Percentiles rank a stretch among this genome's conserved stretches.
These are phyloP conservation scores for Tuber calosporum DNA, from an alignment of 495 filamentous ascomycete species.

Conservation along the genomic window DNA sequence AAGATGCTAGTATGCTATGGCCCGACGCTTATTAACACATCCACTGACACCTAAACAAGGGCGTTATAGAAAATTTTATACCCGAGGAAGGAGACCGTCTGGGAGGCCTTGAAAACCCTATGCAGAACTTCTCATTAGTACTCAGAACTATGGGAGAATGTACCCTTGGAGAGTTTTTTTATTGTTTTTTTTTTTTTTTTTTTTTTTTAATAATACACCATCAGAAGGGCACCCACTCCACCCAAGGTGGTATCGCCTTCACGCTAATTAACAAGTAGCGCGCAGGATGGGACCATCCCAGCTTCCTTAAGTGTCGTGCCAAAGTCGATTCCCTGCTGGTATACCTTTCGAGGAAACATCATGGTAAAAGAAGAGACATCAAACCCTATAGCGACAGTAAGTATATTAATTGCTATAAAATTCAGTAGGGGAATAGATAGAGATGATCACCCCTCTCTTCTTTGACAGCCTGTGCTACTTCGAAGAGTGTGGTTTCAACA, in stretches of 20 bases:
- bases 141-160: background rate
- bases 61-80: background rate
- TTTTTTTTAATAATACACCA: background rate
- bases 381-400: conserved; percentile 42
- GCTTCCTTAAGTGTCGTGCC: conserved; percentile 88
- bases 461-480: conserved; percentile 70
- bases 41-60: background rate
- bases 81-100: background rate
- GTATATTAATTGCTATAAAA: background rate
- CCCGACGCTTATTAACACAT: background rate
- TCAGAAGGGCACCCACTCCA: background rate
- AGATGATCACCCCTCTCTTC: conserved; percentile 37
- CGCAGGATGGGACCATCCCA: conserved; percentile 79
- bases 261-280: conserved; percentile 62
- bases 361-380: conserved; percentile 68
- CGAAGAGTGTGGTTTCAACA: conserved; percentile 83
- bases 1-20: background rate
- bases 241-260: background rate
- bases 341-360: conserved; percentile 83
- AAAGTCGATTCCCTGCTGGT: conserved; percentile 66
- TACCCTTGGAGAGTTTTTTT: background rate
- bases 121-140: background rate
- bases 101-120: background rate
- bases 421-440: background rate
- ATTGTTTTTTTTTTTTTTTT: background rate